A percentile compares a stretch with the other conserved stretches of the same genome.
Conservation (phyloP, 805 yeast genomes). For the Metschnikowia borealis region DNA sequence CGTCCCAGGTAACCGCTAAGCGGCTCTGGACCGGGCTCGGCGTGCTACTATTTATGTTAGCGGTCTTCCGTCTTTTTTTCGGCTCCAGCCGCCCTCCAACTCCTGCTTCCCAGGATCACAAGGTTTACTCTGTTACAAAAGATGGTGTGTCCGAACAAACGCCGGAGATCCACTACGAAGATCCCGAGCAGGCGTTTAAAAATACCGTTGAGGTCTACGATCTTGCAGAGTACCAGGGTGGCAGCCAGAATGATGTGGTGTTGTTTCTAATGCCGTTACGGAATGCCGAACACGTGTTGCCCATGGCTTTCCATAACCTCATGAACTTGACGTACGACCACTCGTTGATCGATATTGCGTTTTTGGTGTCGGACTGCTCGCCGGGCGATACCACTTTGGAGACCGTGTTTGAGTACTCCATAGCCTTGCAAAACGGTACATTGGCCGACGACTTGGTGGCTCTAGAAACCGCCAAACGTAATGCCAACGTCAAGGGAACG, state of each 20-base stretch:
- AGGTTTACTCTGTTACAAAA: conserved; percentile 29
- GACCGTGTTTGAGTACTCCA: conserved; percentile 58
- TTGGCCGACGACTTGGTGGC: conserved; percentile 45
- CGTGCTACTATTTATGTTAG: conserved; percentile 13
- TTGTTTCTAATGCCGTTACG: conserved; percentile 71
- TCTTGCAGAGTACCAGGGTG: conserved; percentile 55
- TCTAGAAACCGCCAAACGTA: conserved; percentile 33
- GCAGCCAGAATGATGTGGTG: conserved; percentile 48
- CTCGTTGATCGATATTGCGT: conserved; percentile 71
- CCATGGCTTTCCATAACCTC: conserved; percentile 78
- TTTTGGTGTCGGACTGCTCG: conserved; percentile 77
- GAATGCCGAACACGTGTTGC: conserved; percentile 72
- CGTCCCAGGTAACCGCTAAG: conserved; percentile 8
- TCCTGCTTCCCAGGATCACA: conserved; percentile 11
- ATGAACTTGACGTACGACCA: conserved; percentile 87
- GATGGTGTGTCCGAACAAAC: conserved; percentile 24
- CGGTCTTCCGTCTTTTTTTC: not conserved
- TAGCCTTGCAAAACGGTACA: conserved; percentile 68
- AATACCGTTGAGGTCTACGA: conserved; percentile 60
- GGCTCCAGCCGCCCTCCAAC: not conserved
- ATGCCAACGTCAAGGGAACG: conserved; percentile 46
- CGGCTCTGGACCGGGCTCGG: conserved; percentile 7
- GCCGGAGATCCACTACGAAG: not conserved
- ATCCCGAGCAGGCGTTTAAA: conserved; percentile 35
- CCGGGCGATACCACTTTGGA: conserved; percentile 63